phyloP scores from a whole-genome alignment of 495 filamentous ascomycete species.

The Lasiosphaeria miniovina region DNA sequence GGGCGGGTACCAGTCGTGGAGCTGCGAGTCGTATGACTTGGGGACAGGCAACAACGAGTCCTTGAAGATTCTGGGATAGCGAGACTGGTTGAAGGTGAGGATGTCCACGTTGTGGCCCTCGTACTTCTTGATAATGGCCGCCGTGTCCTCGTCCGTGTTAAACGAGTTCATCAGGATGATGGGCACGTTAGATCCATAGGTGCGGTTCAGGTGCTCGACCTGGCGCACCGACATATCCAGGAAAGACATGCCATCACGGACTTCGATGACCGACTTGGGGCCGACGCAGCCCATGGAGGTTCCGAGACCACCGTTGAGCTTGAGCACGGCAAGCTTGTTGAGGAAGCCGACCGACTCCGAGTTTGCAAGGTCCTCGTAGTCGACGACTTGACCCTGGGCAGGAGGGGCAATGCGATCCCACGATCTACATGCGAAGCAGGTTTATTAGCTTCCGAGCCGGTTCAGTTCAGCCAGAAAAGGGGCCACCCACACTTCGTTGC shows the following conservation, averaged over 20 bases:
- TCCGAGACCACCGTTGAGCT: conserved; percentile 98
- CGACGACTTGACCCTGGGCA: conserved; percentile 84
- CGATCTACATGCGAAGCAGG: conserved; percentile 32
- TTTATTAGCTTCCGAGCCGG: conserved; percentile 23
- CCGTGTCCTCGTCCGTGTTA: conserved; percentile 98
- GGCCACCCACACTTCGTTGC: conserved; percentile 68
- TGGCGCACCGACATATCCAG: conserved; percentile 97
- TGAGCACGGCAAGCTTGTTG: conserved; percentile 96
- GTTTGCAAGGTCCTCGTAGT: conserved; percentile 83
- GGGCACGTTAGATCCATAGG: conserved; percentile 93
- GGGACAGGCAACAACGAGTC: conserved; percentile 96
- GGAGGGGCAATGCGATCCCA: conserved; percentile 97
- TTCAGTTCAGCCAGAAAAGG: neutral
- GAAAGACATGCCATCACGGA: conserved; percentile 99
- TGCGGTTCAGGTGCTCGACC: conserved; percentile 98
- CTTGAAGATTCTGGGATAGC: conserved; percentile 95
- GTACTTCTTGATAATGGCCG: conserved; percentile 99
- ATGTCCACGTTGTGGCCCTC: conserved; percentile 99
- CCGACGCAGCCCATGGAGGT: conserved; percentile 99
- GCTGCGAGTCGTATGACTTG: conserved; percentile 80
- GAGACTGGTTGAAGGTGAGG: conserved; percentile 99
- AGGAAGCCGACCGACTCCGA: conserved; percentile 88
- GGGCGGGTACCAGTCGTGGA: conserved; percentile 98
- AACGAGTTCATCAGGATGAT: conserved; percentile 99
- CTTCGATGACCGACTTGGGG: conserved; percentile 99